Percentiles rank a stretch among this genome's conserved stretches.
phyloP scores from a whole-genome alignment of 2,329 filamentous ascomycete species.

The Beauveria medogensis region DNA sequence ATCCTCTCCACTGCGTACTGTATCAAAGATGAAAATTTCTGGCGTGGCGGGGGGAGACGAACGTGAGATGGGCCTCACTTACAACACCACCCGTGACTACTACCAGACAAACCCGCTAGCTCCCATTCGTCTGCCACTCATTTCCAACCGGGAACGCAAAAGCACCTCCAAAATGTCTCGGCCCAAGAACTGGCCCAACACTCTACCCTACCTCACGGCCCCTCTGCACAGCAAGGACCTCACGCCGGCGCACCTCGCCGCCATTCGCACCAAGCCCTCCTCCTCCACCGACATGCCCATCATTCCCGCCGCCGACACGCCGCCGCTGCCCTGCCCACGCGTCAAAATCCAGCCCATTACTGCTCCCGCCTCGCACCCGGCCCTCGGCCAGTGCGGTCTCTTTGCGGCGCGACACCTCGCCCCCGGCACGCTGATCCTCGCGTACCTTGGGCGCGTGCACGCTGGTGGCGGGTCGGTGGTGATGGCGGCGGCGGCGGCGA shows the following conservation, averaged over 20 bases:
- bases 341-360: slow-evolving; percentile 48
- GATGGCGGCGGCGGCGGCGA: too few relatives aligned
- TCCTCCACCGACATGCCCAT: slow-evolving; percentile 14
- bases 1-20: not conserved
- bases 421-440: slow-evolving; percentile 49
- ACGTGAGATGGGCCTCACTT: not conserved
- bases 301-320: slow-evolving; percentile 23
- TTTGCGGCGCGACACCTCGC: slow-evolving; percentile 48
- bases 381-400: slow-evolving; percentile 49
- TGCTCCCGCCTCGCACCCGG: slow-evolving; percentile 42
- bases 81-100: not conserved
- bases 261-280: slow-evolving; percentile 27
- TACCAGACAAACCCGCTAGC: too few relatives aligned
- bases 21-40: not conserved
- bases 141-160: not conserved
- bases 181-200: slow-evolving; percentile 51
- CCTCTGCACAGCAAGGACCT: slow-evolving; percentile 42
- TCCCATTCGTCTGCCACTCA: not conserved
- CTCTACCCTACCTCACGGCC: slow-evolving; percentile 42
- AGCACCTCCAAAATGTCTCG: slow-evolving; percentile 20
- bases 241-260: slow-evolving; percentile 30
- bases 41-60: not conserved
- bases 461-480: slow-evolving; percentile 20
- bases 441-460: slow-evolving; percentile 55
- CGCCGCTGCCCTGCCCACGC: slow-evolving; percentile 38